phyloP scores from a whole-genome alignment of 176 grass and related monocot species.

The Rhynchospora pubera region DNA sequence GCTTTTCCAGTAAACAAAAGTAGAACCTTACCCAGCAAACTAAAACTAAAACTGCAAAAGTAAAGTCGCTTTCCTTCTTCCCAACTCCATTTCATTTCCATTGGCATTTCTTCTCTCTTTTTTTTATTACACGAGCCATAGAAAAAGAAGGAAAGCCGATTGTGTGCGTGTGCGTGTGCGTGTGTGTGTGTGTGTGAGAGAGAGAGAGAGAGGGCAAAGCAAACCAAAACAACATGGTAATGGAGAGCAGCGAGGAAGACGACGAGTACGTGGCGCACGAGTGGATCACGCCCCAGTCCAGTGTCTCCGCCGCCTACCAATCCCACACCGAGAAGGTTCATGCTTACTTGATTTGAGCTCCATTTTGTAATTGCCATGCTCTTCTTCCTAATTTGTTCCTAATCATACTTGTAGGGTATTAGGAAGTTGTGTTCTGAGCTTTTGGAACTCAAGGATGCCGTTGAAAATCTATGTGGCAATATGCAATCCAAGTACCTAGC shows the following conservation, averaged over 20 bases:
- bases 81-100: background rate
- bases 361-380: background rate
- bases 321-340: constrained; percentile 83
- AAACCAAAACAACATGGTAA: constrained; percentile 26
- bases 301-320: constrained; percentile 81
- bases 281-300: constrained; percentile 98
- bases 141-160: background rate
- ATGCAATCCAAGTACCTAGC: constrained; percentile 82
- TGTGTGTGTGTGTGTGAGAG: background rate
- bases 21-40: too few species aligned
- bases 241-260: constrained; percentile 97
- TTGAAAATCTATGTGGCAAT: constrained; percentile 81
- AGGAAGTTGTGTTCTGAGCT: constrained; percentile 87
- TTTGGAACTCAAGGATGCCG: constrained; percentile 93
- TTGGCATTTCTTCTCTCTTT: background rate
- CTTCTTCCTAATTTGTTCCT: background rate
- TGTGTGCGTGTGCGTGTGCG: too few species aligned
- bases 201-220: background rate
- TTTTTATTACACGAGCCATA: background rate
- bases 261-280: constrained; percentile 78
- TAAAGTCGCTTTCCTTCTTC: background rate
- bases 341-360: background rate
- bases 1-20: too few species aligned
- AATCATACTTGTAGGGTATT: constrained; percentile 54
- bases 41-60: too few species aligned